Conservation (phyloP, 306 rosid genomes). For the Styphnolobium japonicum region DNA sequence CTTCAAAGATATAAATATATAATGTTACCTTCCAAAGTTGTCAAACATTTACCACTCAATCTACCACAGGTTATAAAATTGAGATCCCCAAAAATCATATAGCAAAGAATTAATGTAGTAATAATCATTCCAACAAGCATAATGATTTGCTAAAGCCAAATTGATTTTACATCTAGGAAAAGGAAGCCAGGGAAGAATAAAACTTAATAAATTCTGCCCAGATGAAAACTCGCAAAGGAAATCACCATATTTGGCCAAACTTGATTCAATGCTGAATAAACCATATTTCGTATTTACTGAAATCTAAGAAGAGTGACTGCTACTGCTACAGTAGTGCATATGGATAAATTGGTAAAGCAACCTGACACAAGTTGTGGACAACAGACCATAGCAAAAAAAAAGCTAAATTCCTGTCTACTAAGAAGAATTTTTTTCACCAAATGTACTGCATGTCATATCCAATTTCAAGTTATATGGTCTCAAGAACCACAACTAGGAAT, state of each 20-base stretch:
- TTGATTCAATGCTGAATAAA: slow-evolving; percentile 4
- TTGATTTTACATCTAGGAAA: not conserved
- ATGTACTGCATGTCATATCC: not conserved
- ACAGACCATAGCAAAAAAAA: not conserved
- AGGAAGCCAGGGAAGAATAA: not conserved
- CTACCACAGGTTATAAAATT: slow-evolving; percentile 4
- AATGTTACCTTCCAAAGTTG: not conserved
- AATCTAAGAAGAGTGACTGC: not conserved
- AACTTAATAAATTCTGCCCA: not conserved
- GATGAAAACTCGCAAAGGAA: not conserved
- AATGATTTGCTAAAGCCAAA: not conserved
- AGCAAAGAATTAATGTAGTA: not conserved
- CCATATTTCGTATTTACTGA: not conserved
- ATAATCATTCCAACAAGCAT: not conserved
- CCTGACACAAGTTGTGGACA: not conserved
- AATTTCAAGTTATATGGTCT: not conserved
- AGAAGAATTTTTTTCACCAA: not conserved
- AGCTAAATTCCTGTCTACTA: not conserved
- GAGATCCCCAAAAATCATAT: not conserved
- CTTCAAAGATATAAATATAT: not conserved
- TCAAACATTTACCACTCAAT: slow-evolving; percentile 1
- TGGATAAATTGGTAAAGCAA: not conserved
- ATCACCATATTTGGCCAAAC: not conserved
- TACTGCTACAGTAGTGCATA: not conserved
- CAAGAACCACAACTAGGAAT: slow-evolving; percentile 9